Conservation (phyloP, 805 yeast species). For the Wickerhamomyces chaumierensis region DNA sequence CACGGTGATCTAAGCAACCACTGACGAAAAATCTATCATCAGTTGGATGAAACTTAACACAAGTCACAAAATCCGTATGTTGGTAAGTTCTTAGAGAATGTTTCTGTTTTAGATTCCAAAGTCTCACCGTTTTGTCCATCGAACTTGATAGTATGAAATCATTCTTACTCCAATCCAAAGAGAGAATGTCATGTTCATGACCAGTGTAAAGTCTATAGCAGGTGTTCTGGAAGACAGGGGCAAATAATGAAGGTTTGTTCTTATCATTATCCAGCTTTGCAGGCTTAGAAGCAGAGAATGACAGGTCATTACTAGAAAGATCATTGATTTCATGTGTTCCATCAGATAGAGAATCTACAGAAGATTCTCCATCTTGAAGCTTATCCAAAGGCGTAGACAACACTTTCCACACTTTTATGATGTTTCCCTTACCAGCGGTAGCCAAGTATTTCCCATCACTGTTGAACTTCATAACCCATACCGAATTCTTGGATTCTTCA, state of each 20-base stretch:
- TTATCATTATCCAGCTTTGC: slow-evolving; percentile 1
- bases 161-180: slow-evolving; percentile 81
- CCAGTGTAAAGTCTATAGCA: slow-evolving; percentile 55
- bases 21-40: slow-evolving; percentile 83
- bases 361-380: slow-evolving; percentile 22
- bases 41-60: slow-evolving; percentile 67
- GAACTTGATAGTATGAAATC: slow-evolving; percentile 71
- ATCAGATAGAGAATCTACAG: background rate
- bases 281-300: slow-evolving; percentile 1
- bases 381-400: slow-evolving; percentile 64
- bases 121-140: slow-evolving; percentile 70
- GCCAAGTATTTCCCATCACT: slow-evolving; percentile 77
- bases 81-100: slow-evolving; percentile 51
- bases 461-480: slow-evolving; percentile 69
- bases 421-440: slow-evolving; percentile 68
- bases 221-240: slow-evolving; percentile 66
- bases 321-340: too few relatives aligned
- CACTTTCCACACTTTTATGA: slow-evolving; percentile 69
- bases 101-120: slow-evolving; percentile 75
- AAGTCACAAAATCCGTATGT: slow-evolving; percentile 77
- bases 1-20: slow-evolving; percentile 67
- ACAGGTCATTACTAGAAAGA: too few relatives aligned
- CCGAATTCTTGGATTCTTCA: slow-evolving; percentile 25
- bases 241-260: slow-evolving; percentile 26
- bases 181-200: slow-evolving; percentile 61